Base-by-base conservation (phyloP, 1,284 basidiomycete species). In the Moesziomyces globuligerus region DNA sequence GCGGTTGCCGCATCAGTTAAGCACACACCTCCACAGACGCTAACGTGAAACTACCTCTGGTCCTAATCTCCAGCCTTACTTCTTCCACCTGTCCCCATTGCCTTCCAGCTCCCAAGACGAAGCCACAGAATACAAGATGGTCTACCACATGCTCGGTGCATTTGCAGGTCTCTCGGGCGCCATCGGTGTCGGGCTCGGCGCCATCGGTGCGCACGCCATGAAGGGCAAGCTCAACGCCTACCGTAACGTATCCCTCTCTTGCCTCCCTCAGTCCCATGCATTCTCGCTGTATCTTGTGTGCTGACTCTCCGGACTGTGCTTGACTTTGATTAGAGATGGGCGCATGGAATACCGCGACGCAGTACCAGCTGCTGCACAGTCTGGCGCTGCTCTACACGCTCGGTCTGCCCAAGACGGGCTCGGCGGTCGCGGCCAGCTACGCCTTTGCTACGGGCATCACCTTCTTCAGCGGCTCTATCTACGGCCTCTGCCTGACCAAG, bases 391-490 rank as follows among this genome's bases (percentile, higher is more conserved):
- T 81, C 43, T 70, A 65, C 41, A 65, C 69, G 7, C 57, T 75
- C 26, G 50, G 70, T 42, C 39, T 58, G 3, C 74, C 74, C 26
- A 37, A 65, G 18, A 67, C 56, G 1, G 64, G 66, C 7, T 62
- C 75, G 0, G 43, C 68, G 11, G 56, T 65, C 3, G 52, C 73
- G 36, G 76, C 74, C 3, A 58, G 70, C 53, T 72, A 71, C 37
- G 74, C 74, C 3, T 75, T 80, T 38, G 53, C 74, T 9, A 61
- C 76, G 9, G 79, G 79, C 40, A 81, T 81, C 52, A 71, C 75
- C 43, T 65, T 80, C 53, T 81, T 81, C 64, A 73, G 73, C 47
- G 78, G 76, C 32, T 71, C 71, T 9, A 81, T 81, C 65, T 81
- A 81, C 37, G 76, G 72, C 3, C 64, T 80, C 15, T 80, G 78